Evolutionary conservation across 2,329 filamentous ascomycete species (phyloP), one percentile per base, ranked within the genome.

Genomic region (Hypoxylon sp.): DNA sequence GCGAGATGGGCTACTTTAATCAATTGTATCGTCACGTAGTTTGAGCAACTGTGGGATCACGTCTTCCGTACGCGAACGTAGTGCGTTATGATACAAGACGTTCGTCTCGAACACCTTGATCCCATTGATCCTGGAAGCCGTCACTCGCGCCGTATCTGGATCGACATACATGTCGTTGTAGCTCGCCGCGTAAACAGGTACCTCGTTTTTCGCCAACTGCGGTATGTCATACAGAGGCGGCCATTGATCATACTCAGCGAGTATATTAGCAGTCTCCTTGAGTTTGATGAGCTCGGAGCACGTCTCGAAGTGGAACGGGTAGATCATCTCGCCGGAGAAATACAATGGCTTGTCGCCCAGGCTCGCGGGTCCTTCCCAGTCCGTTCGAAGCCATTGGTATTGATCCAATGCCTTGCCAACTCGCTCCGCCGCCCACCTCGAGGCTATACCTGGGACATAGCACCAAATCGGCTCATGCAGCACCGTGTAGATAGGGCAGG

Each of bases 111-210:
- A 96, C 44, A 93, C 90, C 82, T 93, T 94, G 77, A 89, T 91
- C 0, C 90, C 90, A 77, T 88, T 91, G 77, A 98, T 92, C 75
- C 90, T 87, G 44, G 82, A 82, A 9, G 93, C 93, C 14, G 94
- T 97, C 73, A 92, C 88, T 74, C 88, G 86, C 8, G 92, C 91
- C 60, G 94, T 82, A 5, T 88, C 88, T 73, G 88, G 92, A 76
- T 97, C 92, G 31, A 98, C 94, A 75, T 97, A 98, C 92, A 98
- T 96, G 77, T 97, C 94, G 70, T 97, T 91, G 74, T 92, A 98
- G 1, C 89, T 91, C 0, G 92, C 93, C 1, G 94, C 92, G 76
- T 96, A 98, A 0, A 97, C 89, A 0, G 95, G 94, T 0, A 98
- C 93, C 65, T 90, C 85, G 75, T 98, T 98, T 74, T 85, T 87